Conservation (phyloP, 306 rosid species). For the Biancaea sappan region DNA sequence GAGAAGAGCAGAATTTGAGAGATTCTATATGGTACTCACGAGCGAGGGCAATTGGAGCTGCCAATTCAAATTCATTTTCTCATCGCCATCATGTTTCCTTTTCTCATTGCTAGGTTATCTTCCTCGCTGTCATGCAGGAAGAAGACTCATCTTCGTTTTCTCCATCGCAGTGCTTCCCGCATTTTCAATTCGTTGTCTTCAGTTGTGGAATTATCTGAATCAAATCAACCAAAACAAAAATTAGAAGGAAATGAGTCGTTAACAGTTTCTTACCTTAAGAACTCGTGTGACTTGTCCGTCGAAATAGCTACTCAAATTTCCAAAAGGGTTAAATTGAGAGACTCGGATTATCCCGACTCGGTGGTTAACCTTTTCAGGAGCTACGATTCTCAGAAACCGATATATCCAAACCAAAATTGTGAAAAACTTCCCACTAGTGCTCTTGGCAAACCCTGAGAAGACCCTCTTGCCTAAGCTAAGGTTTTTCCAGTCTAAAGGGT, state of each 20-base stretch:
- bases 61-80: neutral
- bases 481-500: slow-evolving; percentile 42
- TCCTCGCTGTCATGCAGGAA: neutral
- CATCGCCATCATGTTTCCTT: neutral
- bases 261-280: neutral
- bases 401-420: slow-evolving; percentile 25
- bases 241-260: neutral
- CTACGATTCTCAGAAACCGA: slow-evolving; percentile 32
- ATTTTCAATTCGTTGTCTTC: neutral
- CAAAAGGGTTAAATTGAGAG: slow-evolving; percentile 3
- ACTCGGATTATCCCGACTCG: neutral
- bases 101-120: slow-evolving; percentile 22
- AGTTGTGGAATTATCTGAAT: neutral
- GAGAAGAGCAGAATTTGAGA: neutral
- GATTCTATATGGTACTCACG: neutral
- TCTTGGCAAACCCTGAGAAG: slow-evolving; percentile 37
- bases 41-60: neutral
- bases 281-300: slow-evolving; percentile 40
- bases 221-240: neutral
- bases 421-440: neutral
- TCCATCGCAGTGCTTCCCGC: neutral
- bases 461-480: slow-evolving; percentile 49
- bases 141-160: neutral
- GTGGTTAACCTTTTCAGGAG: slow-evolving; percentile 26
- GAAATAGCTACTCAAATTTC: slow-evolving; percentile 25